Conservation (phyloP, 2,329 filamentous ascomycete species). For the Chrysosporium queenslandicum region DNA sequence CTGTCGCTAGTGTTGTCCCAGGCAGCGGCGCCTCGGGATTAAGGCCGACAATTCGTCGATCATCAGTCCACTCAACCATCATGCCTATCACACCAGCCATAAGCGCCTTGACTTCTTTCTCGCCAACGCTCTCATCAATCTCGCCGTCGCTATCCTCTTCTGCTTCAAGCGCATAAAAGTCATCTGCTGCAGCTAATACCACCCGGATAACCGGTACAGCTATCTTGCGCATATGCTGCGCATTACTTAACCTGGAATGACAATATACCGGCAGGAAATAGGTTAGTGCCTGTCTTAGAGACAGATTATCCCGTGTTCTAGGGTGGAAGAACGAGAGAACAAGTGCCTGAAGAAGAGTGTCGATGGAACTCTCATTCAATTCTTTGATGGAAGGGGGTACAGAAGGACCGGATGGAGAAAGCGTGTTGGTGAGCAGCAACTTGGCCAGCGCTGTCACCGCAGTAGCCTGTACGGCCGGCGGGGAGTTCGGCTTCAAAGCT, state of each 20-base stretch:
- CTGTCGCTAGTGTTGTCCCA: slow-evolving; percentile 35
- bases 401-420: slow-evolving; percentile 43
- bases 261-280: slow-evolving; percentile 95
- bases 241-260: slow-evolving; percentile 73
- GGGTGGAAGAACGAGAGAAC: slow-evolving; percentile 86
- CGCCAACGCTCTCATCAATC: slow-evolving; percentile 66
- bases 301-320: slow-evolving; percentile 66
- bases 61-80: slow-evolving; percentile 91
- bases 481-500: slow-evolving; percentile 61
- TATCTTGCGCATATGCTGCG: slow-evolving; percentile 66
- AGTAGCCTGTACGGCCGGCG: slow-evolving; percentile 65
- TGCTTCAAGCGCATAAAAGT: slow-evolving; percentile 60
- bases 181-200: slow-evolving; percentile 49
- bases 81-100: slow-evolving; percentile 65
- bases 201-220: slow-evolving; percentile 65
- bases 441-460: slow-evolving; percentile 77
- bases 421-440: slow-evolving; percentile 67
- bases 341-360: slow-evolving; percentile 69
- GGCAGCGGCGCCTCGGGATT: slow-evolving; percentile 44
- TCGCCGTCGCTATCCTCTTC: slow-evolving; percentile 67
- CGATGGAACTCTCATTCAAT: slow-evolving; percentile 49
- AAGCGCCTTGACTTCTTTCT: slow-evolving; percentile 44
- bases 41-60: slow-evolving; percentile 62
- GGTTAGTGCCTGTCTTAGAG: slow-evolving; percentile 72
- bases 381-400: slow-evolving; percentile 43